Conservation (phyloP, 768 basidiomycete species). For the Russula lepida region DNA sequence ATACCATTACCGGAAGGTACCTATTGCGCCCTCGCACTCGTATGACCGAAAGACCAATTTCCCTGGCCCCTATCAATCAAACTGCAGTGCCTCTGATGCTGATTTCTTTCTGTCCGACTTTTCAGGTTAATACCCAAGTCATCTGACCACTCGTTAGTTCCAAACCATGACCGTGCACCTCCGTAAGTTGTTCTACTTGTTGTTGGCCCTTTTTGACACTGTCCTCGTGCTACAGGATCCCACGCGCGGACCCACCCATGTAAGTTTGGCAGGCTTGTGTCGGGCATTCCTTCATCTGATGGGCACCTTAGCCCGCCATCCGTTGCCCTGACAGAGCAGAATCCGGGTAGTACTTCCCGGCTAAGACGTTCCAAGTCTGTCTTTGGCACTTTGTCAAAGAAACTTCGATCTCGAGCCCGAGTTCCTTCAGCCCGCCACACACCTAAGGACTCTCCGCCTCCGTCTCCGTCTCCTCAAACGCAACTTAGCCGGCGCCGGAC, state of each 20-base stretch:
- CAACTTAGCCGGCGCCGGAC: background rate
- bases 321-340: background rate
- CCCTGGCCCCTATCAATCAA: background rate
- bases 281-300: background rate
- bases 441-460: background rate
- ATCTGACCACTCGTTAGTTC: background rate
- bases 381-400: conserved; percentile 4
- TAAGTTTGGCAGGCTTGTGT: background rate
- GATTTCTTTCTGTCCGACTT: background rate
- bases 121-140: background rate
- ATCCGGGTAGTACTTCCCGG: background rate
- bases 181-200: background rate
- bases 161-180: background rate
- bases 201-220: background rate
- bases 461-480: background rate
- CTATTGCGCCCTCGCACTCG: background rate
- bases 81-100: background rate
- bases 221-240: background rate
- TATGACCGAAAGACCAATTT: background rate
- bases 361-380: conserved; percentile 1
- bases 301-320: background rate
- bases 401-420: conserved; percentile 4
- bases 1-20: background rate
- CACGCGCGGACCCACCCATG: background rate
- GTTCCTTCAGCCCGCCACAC: background rate